Conservation (phyloP, 805 yeast species). For the Candida anglica region DNA sequence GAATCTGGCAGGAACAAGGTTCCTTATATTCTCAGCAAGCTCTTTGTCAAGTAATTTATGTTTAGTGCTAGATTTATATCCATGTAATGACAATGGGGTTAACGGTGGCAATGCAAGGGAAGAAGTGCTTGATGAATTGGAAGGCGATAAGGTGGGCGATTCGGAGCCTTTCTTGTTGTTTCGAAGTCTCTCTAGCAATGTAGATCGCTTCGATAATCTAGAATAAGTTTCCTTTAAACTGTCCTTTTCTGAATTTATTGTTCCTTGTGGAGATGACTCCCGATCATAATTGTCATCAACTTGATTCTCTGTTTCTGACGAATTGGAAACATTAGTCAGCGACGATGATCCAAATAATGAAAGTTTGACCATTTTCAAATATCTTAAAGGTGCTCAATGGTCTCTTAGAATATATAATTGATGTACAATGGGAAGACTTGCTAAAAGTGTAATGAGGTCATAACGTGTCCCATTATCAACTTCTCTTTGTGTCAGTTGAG, state of each 20-base stretch:
- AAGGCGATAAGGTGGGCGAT: background rate
- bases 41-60: slow-evolving; percentile 55
- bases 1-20: slow-evolving; percentile 69
- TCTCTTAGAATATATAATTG: no score
- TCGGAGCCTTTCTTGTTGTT: background rate
- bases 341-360: no score
- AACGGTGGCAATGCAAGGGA: slow-evolving; percentile 36
- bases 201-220: slow-evolving; percentile 2
- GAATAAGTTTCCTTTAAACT: slow-evolving; percentile 4
- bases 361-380: no score
- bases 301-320: no score
- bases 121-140: slow-evolving; percentile 1
- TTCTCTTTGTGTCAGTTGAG: no score
- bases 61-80: slow-evolving; percentile 57
- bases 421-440: no score
- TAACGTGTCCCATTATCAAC: no score
- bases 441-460: no score
- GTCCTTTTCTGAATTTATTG: background rate
- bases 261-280: no score
- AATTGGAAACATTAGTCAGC: no score
- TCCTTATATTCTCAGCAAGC: slow-evolving; percentile 71
- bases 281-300: no score
- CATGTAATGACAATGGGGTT: slow-evolving; percentile 53
- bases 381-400: no score
- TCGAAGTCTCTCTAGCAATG: slow-evolving; percentile 1